Conservation (phyloP, 805 yeast genomes). For the Schwanniomyces occidentalis region DNA sequence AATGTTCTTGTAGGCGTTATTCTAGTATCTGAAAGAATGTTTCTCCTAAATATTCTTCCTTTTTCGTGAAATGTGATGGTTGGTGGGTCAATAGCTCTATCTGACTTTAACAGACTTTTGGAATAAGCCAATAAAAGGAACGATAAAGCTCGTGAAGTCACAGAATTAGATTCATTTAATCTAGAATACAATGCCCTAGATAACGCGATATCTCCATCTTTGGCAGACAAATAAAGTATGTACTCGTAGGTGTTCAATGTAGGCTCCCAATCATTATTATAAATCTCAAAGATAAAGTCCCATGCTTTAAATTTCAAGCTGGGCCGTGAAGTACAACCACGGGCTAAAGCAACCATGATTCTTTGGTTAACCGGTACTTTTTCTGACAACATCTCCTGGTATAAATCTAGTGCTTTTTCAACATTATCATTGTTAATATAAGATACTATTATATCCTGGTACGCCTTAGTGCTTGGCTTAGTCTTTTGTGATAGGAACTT, state of each 20-base stretch:
- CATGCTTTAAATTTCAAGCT: slow-evolving; percentile 63
- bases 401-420: slow-evolving; percentile 75
- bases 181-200: slow-evolving; percentile 66
- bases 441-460: slow-evolving; percentile 68
- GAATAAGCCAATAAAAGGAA: slow-evolving; percentile 53
- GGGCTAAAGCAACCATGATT: slow-evolving; percentile 56
- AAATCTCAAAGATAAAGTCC: slow-evolving; percentile 70
- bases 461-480: slow-evolving; percentile 67
- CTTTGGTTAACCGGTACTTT: slow-evolving; percentile 31
- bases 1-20: slow-evolving; percentile 6
- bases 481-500: slow-evolving; percentile 69
- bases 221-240: slow-evolving; percentile 75
- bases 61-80: slow-evolving; percentile 41
- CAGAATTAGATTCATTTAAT: slow-evolving; percentile 36
- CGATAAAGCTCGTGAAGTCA: slow-evolving; percentile 42
- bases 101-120: slow-evolving; percentile 25
- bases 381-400: slow-evolving; percentile 58
- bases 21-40: slow-evolving; percentile 37
- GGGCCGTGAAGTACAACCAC: slow-evolving; percentile 61
- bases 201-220: slow-evolving; percentile 74
- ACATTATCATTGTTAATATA: slow-evolving; percentile 62
- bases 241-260: slow-evolving; percentile 55
- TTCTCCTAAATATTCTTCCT: slow-evolving; percentile 49
- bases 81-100: slow-evolving; percentile 22
- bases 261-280: slow-evolving; percentile 45